These are phyloP conservation scores for Ichthyophthirius multifiliis DNA, from an alignment of 169 alveolate species.

Conservation along the genomic window DNA sequence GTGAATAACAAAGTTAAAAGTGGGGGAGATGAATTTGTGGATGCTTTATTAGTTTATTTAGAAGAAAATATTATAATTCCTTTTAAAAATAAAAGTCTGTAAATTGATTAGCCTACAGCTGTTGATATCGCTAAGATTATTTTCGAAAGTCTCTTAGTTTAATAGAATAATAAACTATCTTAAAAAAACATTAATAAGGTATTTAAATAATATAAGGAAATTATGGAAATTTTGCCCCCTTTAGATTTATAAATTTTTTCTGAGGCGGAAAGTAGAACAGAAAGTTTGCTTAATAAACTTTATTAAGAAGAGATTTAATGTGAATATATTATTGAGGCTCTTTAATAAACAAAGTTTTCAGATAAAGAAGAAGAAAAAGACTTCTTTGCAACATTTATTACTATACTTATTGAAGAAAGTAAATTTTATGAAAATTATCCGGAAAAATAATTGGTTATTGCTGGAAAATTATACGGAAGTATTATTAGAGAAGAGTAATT, in stretches of 20 bases:
- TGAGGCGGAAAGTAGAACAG: conserved; percentile 72
- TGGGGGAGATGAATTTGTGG: conserved; percentile 76
- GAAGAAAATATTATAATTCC: conserved; percentile 68
- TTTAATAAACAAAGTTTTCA: conserved; percentile 58
- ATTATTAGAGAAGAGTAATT: conserved; percentile 59
- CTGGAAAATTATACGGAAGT: conserved; percentile 81
- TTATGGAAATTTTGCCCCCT: conserved; percentile 58
- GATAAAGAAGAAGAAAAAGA: conserved; percentile 72
- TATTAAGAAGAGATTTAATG: conserved; percentile 70
- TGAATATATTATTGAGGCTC: conserved; percentile 53
- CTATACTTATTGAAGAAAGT: conserved; percentile 84
- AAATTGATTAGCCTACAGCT: not conserved
- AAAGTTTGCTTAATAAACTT: conserved; percentile 73
- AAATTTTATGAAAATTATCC: conserved; percentile 84
- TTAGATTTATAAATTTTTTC: conserved; percentile 33
- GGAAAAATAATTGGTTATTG: conserved; percentile 65
- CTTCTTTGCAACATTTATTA: conserved; percentile 87
- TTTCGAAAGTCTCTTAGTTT: conserved; percentile 58
- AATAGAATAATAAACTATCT: conserved; percentile 17
- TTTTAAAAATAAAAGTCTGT: conserved; percentile 32
- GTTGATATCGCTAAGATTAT: conserved; percentile 73
- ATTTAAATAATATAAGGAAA: conserved; percentile 43
- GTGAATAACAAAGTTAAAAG: conserved; percentile 60
- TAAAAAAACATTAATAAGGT: conserved; percentile 43
- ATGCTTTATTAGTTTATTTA: conserved; percentile 66